Base-by-base conservation (phyloP, 2,329 filamentous ascomycete genomes). In the Phoma sp. region DNA sequence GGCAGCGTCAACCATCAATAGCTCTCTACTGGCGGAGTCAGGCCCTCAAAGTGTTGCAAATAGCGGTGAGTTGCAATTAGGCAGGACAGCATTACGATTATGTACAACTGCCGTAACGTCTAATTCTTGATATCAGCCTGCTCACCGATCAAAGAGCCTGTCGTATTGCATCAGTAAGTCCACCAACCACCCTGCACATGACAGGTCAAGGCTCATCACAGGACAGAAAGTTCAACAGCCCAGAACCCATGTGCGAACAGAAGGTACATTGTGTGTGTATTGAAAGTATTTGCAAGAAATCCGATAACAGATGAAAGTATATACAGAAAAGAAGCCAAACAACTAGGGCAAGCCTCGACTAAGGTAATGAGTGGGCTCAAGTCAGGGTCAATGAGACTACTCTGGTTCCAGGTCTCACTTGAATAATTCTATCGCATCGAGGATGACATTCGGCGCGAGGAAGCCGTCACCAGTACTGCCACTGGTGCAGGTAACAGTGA, bases 401-500 rank as follows among this genome's bases (percentile, higher is more conserved):
- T 29, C 10, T 1, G 4, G 29, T 31, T 31, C 12, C 7, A 44
- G 27, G 17, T 15, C 35, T 55, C 61, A 72, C 47, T 60, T 59
- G 49, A 71, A 71, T 36, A 74, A 33, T 63, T 74, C 71, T 58
- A 74, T 72, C 25, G 70, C 71, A 58, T 74, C 71, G 51, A 74
- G 46, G 39, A 74, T 73, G 10, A 80, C 67, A 68, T 86, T 89
- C 2, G 87, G 86, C 49, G 79, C 82, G 57, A 89, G 72, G 68
- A 81, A 88, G 0, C 71, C 76, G 21, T 71, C 74, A 0, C 85
- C 85, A 9, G 78, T 79, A 67, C 81, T 87, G 1, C 87, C 87
- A 17, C 85, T 88, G 22, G 82, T 75, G 27, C 83, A 82, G 37
- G 73, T 80, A 55, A 89, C 85, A 6, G 80, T 85, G 46, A 89